These are phyloP conservation scores for Odontarrhena argentea DNA, from an alignment of 345 rosid genomes.

Conservation along the genomic window DNA sequence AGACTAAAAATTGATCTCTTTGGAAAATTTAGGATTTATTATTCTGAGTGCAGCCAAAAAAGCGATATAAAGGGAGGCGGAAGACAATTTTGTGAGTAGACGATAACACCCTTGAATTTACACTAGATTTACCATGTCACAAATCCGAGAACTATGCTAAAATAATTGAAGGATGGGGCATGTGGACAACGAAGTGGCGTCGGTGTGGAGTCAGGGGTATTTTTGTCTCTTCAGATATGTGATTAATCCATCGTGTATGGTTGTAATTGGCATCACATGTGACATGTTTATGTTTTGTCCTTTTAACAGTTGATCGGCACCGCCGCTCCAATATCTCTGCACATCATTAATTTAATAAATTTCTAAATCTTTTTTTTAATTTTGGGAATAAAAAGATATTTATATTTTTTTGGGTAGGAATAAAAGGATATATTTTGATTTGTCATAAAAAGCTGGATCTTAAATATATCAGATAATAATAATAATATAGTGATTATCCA, in stretches of 20 bases:
- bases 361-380: background rate
- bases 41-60: conserved; percentile 34
- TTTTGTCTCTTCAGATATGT: background rate
- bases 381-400: background rate
- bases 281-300: background rate
- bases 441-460: background rate
- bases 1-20: conserved; percentile 21
- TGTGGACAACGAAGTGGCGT: conserved; percentile 40
- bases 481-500: conserved; percentile 1
- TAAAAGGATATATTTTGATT: background rate
- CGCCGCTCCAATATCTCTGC: conserved; percentile 34
- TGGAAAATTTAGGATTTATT: conserved; percentile 19
- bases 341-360: background rate
- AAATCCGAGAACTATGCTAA: conserved; percentile 23
- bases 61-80: conserved; percentile 23
- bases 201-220: conserved; percentile 32
- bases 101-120: conserved; percentile 15
- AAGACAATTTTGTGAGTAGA: conserved; percentile 24
- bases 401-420: background rate
- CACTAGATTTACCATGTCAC: conserved; percentile 18
- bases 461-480: conserved; percentile 29
- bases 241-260: conserved; percentile 23
- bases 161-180: conserved; percentile 18
- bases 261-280: conserved; percentile 43
- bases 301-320: conserved; percentile 14